These are phyloP conservation scores for Panicum hallii DNA, from an alignment of 202 grass and related monocot species.

Conservation along the genomic window DNA sequence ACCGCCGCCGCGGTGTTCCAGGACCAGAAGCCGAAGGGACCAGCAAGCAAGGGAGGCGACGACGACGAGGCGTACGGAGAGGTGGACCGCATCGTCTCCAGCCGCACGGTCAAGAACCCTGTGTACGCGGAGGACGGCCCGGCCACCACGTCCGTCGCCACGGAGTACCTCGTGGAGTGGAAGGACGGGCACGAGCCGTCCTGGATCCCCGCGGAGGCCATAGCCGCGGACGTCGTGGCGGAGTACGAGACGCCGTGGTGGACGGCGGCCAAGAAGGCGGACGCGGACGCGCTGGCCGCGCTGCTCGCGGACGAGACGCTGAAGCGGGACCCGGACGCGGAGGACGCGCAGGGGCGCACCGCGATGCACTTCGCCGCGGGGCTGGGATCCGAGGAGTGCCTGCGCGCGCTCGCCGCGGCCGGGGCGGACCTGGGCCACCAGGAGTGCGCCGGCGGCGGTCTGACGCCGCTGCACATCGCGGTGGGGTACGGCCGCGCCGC, in stretches of 20 bases:
- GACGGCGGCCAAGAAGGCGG: constrained; percentile 83
- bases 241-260: constrained; percentile 92
- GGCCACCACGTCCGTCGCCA: constrained; percentile 51
- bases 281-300: constrained; percentile 51
- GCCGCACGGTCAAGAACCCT: constrained; percentile 65
- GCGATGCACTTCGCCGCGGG: constrained; percentile 85
- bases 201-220: constrained; percentile 70
- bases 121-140: constrained; percentile 72
- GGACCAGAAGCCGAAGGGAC: constrained; percentile 59
- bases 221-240: constrained; percentile 79
- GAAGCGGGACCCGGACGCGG: constrained; percentile 69
- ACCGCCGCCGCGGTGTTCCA: constrained; percentile 61
- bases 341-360: constrained; percentile 82
- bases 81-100: constrained; percentile 79
- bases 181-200: constrained; percentile 81
- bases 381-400: constrained; percentile 81
- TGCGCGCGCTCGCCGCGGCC: constrained; percentile 63
- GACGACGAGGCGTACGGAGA: constrained; percentile 76
- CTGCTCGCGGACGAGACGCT: constrained; percentile 66
- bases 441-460: constrained; percentile 73
- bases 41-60: constrained; percentile 26
- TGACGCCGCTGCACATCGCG: constrained; percentile 79
- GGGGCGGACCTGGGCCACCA: constrained; percentile 57
- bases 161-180: constrained; percentile 90
- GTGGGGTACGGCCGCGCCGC: constrained; percentile 69